These are phyloP conservation scores for Arthrobotrys entomopaga DNA, from an alignment of 2,329 filamentous ascomycete genomes.

Conservation along the genomic window DNA sequence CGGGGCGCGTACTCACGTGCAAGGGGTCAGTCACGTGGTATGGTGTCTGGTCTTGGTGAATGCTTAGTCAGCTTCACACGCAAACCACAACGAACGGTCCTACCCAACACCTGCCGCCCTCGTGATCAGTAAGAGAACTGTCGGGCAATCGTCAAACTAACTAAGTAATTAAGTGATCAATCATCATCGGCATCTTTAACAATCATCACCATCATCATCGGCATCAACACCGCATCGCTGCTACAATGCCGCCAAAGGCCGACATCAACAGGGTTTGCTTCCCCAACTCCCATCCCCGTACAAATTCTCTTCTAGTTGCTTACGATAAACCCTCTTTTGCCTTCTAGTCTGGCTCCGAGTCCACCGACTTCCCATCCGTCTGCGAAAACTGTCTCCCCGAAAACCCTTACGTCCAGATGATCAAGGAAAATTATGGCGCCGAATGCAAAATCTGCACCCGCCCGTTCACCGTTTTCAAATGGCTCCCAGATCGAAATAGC, in stretches of 20 bases:
- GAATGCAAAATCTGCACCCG: constrained; percentile 78
- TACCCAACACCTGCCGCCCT: not conserved
- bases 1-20: not conserved
- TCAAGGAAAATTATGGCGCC: constrained; percentile 89
- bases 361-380: constrained; percentile 86
- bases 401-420: constrained; percentile 98
- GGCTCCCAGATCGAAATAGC: constrained; percentile 90
- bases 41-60: constrained; percentile 16
- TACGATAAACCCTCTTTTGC: not conserved
- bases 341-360: constrained; percentile 87
- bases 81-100: constrained; percentile 16
- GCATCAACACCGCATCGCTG: constrained; percentile 8
- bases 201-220: constrained; percentile 32
- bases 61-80: not conserved
- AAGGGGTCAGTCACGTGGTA: not conserved
- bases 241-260: constrained; percentile 57
- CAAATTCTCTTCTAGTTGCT: constrained; percentile 87
- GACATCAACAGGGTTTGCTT: constrained; percentile 57
- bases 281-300: constrained; percentile 25
- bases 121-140: too few species aligned
- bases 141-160: too few species aligned
- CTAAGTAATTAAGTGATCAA: too few species aligned
- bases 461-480: constrained; percentile 94
- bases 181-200: constrained; percentile 21
- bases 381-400: constrained; percentile 93